Percentiles rank a stretch among this genome's conserved stretches.
Conservation (phyloP, 108 stramenopile genomes). For the Cylindrotheca closterium region DNA sequence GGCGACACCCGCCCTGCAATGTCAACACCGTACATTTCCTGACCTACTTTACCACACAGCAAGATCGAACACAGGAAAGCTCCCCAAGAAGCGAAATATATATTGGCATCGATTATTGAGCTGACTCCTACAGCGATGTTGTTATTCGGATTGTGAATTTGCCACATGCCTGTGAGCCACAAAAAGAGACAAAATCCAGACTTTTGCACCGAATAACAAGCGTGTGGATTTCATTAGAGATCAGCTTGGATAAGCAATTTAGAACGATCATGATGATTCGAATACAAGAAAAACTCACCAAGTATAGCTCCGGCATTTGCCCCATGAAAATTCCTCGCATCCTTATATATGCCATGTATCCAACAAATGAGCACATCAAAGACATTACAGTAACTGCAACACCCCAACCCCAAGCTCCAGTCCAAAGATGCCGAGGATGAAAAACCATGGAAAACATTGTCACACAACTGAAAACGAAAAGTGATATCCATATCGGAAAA, state of each 20-base stretch:
- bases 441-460: background rate
- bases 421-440: background rate
- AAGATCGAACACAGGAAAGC: conserved; percentile 19
- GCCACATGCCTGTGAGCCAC: conserved; percentile 33
- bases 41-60: conserved; percentile 15
- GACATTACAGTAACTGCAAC: background rate
- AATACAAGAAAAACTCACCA: background rate
- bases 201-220: no score
- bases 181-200: conserved; percentile 16
- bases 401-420: background rate
- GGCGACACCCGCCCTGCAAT: background rate
- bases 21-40: conserved; percentile 19
- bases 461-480: background rate
- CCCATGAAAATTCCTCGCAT: conserved; percentile 17
- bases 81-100: conserved; percentile 48
- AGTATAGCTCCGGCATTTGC: conserved; percentile 11
- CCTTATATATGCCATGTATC: background rate
- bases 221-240: no score
- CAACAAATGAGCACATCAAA: background rate
- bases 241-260: no score
- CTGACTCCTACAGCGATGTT: conserved; percentile 26
- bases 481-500: background rate
- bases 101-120: conserved; percentile 38
- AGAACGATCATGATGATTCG: no score
- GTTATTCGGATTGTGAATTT: conserved; percentile 40